Percentiles rank a stretch among this genome's conserved stretches.
These are phyloP conservation scores for Pyricularia pennisetigena DNA, from an alignment of 2,329 filamentous ascomycete genomes.

Conservation along the genomic window DNA sequence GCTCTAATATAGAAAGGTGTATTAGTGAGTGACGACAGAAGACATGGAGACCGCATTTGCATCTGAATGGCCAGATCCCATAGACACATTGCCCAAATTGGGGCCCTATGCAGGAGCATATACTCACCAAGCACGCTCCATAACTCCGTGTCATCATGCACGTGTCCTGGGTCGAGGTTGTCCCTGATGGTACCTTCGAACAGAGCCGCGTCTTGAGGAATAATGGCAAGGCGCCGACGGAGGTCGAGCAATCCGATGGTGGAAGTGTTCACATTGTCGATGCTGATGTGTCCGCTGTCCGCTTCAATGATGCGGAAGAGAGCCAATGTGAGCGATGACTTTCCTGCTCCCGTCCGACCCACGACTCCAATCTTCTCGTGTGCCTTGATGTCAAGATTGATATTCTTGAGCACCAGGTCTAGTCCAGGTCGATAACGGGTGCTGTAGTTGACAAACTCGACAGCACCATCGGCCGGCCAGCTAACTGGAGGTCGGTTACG, in stretches of 20 bases:
- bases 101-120: background rate
- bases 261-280: slow-evolving; percentile 83
- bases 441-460: slow-evolving; percentile 89
- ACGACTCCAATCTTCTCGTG: slow-evolving; percentile 98
- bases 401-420: slow-evolving; percentile 86
- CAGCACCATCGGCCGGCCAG: slow-evolving; percentile 83
- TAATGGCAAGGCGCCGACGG: slow-evolving; percentile 83
- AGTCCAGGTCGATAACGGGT: slow-evolving; percentile 84
- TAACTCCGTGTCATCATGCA: slow-evolving; percentile 92
- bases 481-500: slow-evolving; percentile 77
- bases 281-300: slow-evolving; percentile 70
- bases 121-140: slow-evolving; percentile 86
- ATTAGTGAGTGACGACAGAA: background rate
- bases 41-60: background rate
- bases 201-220: slow-evolving; percentile 92
- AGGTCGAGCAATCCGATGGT: slow-evolving; percentile 85
- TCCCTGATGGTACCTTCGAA: slow-evolving; percentile 69
- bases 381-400: slow-evolving; percentile 85
- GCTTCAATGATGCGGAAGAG: slow-evolving; percentile 95
- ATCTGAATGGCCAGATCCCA: background rate
- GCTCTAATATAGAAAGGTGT: slow-evolving; percentile 45
- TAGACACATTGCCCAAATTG: background rate
- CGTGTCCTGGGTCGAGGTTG: slow-evolving; percentile 89
- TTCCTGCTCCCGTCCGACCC: slow-evolving; percentile 89
- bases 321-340: slow-evolving; percentile 85